Conservation (phyloP, 1,284 basidiomycete species). For the Lentinula novae-zelandiae region DNA sequence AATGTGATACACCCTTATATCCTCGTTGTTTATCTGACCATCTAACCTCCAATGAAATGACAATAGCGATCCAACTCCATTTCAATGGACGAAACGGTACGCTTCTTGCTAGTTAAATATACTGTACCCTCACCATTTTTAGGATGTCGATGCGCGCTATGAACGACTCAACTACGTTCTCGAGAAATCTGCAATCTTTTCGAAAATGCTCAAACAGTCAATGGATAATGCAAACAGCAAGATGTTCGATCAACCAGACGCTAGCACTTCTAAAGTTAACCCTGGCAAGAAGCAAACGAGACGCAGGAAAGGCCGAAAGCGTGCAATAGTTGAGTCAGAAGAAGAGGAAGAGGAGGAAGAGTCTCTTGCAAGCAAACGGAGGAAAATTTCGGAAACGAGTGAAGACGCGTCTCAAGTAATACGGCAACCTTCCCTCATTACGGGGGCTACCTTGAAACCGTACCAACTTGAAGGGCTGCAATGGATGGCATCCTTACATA, state of each 20-base stretch:
- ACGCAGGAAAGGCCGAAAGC: constrained; percentile 12
- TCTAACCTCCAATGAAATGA: not conserved
- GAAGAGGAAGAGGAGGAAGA: constrained; percentile 25
- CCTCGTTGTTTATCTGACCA: not conserved
- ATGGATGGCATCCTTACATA: constrained; percentile 93
- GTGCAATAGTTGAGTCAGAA: constrained; percentile 20
- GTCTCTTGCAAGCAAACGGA: constrained; percentile 24
- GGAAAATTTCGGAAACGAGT: constrained; percentile 24
- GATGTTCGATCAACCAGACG: not conserved
- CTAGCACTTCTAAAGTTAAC: not conserved
- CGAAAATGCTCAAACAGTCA: constrained; percentile 52
- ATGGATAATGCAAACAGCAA: constrained; percentile 42
- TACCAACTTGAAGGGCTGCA: constrained; percentile 96
- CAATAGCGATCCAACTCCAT: constrained; percentile 1
- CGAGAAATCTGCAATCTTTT: constrained; percentile 60
- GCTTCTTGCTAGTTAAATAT: not conserved
- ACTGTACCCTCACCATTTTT: not conserved
- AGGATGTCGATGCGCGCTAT: constrained; percentile 48
- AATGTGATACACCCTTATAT: constrained; percentile 7
- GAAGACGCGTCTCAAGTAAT: constrained; percentile 31
- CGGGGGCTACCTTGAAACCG: constrained; percentile 80
- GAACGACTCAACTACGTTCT: constrained; percentile 54
- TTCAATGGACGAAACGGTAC: constrained; percentile 5
- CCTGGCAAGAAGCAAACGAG: not conserved
- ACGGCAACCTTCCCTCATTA: constrained; percentile 76